Evolutionary conservation across 1,284 basidiomycete species (phyloP).

Genomic region (Cronartium ribicola): DNA sequence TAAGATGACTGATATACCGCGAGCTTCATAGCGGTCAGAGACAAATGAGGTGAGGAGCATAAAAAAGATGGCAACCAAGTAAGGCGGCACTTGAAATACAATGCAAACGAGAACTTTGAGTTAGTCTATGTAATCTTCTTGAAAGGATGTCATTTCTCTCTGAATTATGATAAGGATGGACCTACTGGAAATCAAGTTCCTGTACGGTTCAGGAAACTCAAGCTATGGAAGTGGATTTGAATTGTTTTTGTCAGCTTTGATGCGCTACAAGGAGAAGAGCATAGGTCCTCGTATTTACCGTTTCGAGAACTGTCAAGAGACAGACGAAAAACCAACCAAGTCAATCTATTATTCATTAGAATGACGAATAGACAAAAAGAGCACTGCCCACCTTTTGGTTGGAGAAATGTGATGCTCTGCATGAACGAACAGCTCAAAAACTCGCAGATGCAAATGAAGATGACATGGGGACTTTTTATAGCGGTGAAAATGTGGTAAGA

Average conservation of each 20-base stretch:
- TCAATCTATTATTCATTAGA: too few species aligned
- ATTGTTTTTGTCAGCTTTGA: too few species aligned
- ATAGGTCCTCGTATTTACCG: too few species aligned
- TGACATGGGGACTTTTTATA: neutral
- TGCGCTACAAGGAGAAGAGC: too few species aligned
- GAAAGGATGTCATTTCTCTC: too few species aligned
- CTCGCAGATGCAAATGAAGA: neutral
- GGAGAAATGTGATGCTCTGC: neutral
- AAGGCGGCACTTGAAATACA: constrained; percentile 9
- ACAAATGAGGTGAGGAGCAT: constrained; percentile 1
- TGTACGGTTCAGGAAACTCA: too few species aligned
- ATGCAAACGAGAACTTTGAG: neutral
- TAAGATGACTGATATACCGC: constrained; percentile 1
- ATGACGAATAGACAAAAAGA: too few species aligned
- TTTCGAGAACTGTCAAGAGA: neutral
- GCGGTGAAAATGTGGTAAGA: neutral
- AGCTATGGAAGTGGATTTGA: too few species aligned
- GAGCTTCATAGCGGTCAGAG: constrained; percentile 13
- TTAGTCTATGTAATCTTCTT: neutral
- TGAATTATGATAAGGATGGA: too few species aligned
- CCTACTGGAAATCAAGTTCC: too few species aligned
- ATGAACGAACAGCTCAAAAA: neutral
- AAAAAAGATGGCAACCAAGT: constrained; percentile 2
- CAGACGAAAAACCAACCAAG: neutral
- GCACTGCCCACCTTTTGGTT: neutral